These are phyloP conservation scores for Fusarium heterosporum DNA, from an alignment of 2,329 filamentous ascomycete genomes.

Conservation along the genomic window DNA sequence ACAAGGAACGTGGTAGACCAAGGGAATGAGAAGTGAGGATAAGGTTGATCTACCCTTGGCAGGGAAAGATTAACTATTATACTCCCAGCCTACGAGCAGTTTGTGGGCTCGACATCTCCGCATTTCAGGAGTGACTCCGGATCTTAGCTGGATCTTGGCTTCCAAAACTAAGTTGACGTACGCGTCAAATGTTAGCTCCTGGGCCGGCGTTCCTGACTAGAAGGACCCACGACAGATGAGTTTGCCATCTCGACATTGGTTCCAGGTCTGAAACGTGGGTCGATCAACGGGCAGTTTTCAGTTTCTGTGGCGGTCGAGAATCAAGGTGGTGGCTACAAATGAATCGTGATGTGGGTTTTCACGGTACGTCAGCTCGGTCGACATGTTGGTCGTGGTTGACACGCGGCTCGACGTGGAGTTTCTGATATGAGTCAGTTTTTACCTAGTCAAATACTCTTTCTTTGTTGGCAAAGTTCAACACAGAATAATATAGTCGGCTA, in stretches of 20 bases:
- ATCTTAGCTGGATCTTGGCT: not conserved
- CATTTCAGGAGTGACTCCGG: constrained; percentile 9
- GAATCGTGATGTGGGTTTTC: constrained; percentile 31
- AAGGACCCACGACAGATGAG: not conserved
- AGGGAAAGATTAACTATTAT: constrained; percentile 7
- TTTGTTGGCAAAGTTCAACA: too few relatives aligned
- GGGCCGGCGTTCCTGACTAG: not conserved
- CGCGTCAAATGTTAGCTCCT: constrained; percentile 13
- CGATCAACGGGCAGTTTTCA: constrained; percentile 12
- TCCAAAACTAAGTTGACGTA: not conserved
- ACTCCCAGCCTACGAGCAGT: constrained; percentile 8
- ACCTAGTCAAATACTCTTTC: too few relatives aligned
- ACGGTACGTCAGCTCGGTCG: constrained; percentile 18
- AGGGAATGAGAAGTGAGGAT: not conserved
- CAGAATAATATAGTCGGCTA: too few relatives aligned
- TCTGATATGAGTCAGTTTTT: too few relatives aligned
- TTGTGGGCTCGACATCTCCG: constrained; percentile 10
- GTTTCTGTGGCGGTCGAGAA: constrained; percentile 18
- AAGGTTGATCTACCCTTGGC: not conserved
- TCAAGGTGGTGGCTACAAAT: constrained; percentile 13
- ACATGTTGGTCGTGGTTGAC: constrained; percentile 19
- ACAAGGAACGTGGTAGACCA: constrained; percentile 4
- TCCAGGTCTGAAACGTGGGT: constrained; percentile 12
- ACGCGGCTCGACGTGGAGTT: constrained; percentile 11
- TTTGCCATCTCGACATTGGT: constrained; percentile 19